Evolutionary conservation across 495 filamentous ascomycete genomes (phyloP).

Genomic region (Penicillium alfredii): DNA sequence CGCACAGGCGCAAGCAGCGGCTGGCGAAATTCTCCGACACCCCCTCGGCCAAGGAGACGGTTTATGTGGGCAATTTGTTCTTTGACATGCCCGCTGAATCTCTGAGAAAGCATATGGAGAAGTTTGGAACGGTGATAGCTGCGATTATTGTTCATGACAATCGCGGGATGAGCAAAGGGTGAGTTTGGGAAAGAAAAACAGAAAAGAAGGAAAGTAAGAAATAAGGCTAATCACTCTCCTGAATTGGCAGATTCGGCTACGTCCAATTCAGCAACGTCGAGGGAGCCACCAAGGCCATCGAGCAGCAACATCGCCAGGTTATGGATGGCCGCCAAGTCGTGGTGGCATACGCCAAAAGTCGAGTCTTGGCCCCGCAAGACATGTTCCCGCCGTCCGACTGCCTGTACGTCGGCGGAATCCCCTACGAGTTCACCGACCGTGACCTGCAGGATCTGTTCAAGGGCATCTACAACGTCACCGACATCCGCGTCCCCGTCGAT

Average conservation of each 20-base stretch:
- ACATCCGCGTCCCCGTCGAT: conserved; percentile 88
- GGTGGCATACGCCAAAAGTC: conserved; percentile 48
- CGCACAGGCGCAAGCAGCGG: conserved; percentile 13
- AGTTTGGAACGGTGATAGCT: conserved; percentile 56
- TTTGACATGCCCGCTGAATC: conserved; percentile 75
- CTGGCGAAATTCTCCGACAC: conserved; percentile 11
- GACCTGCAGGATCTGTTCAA: conserved; percentile 81
- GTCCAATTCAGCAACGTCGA: conserved; percentile 57
- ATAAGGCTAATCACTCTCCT: conserved; percentile 1
- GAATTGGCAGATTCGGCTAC: conserved; percentile 66
- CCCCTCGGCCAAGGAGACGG: conserved; percentile 37
- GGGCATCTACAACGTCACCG: conserved; percentile 62
- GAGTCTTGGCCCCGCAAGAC: conserved; percentile 11
- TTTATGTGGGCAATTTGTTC: conserved; percentile 83
- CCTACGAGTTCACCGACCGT: conserved; percentile 80
- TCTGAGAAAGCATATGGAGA: conserved; percentile 57
- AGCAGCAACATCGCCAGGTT: conserved; percentile 59
- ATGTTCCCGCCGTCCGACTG: conserved; percentile 49
- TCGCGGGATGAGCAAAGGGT: conserved; percentile 85
- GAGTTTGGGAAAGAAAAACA: no score
- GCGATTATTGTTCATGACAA: conserved; percentile 58
- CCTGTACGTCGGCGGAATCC: conserved; percentile 84
- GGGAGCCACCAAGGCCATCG: conserved; percentile 54
- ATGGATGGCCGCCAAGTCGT: conserved; percentile 73
- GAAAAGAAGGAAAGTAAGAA: no score